Conservation (phyloP, 2,329 filamentous ascomycete genomes). For the Monilinia vaccinii-corymbosi region DNA sequence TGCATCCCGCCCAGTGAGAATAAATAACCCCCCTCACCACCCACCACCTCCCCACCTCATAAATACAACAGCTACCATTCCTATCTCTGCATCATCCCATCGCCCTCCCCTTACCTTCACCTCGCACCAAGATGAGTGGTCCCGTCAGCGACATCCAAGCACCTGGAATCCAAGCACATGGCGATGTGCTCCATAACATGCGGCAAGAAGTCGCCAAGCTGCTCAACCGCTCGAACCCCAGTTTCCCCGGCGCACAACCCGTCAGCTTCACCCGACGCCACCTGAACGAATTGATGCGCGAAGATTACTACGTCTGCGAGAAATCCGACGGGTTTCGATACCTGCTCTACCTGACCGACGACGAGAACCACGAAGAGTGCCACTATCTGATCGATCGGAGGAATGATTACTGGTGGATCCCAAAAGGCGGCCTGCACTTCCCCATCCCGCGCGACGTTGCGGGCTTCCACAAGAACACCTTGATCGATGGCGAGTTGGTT, state of each 20-base stretch:
- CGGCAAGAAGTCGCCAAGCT: conserved; percentile 66
- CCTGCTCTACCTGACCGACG: conserved; percentile 76
- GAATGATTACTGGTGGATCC: conserved; percentile 91
- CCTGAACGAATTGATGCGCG: conserved; percentile 66
- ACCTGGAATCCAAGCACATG: conserved; percentile 57
- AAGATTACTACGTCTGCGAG: conserved; percentile 96
- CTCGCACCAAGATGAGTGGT: conserved; percentile 18
- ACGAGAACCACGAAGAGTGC: conserved; percentile 53
- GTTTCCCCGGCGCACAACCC: conserved; percentile 86
- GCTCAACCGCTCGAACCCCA: conserved; percentile 56
- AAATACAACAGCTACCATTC: too few relatives aligned
- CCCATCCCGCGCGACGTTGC: conserved; percentile 57
- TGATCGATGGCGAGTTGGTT: conserved; percentile 91
- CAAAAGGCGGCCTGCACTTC: conserved; percentile 63
- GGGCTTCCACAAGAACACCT: conserved; percentile 67
- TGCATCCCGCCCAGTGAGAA: too few relatives aligned
- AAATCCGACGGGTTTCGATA: conserved; percentile 96
- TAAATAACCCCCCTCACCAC: too few relatives aligned
- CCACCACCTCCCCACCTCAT: too few relatives aligned
- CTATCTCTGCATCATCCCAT: too few relatives aligned
- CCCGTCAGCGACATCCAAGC: conserved; percentile 36
- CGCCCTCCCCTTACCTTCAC: too few relatives aligned
- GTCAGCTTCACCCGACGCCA: conserved; percentile 83
- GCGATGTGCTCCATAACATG: conserved; percentile 51
- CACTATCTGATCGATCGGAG: conserved; percentile 96